phyloP scores from a whole-genome alignment of 441 rosid genomes.

The Brassica balearica region DNA sequence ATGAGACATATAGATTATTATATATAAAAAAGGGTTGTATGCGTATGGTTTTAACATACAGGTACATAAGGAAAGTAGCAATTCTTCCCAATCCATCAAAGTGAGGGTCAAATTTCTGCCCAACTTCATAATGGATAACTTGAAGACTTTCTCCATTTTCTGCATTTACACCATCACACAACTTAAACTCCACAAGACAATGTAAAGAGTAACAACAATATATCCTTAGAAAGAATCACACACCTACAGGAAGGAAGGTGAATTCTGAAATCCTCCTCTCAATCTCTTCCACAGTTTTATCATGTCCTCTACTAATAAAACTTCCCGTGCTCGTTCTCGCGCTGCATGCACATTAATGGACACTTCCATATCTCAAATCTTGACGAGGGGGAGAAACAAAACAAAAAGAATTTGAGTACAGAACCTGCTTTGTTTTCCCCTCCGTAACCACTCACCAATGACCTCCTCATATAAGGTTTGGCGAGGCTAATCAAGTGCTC shows the following conservation, averaged over 20 bases:
- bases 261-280: background rate
- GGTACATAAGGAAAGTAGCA: constrained; percentile 74
- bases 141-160: constrained; percentile 72
- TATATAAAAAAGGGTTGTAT: background rate
- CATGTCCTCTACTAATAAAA: background rate
- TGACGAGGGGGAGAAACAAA: background rate
- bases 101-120: constrained; percentile 70
- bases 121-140: constrained; percentile 66
- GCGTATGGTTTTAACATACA: constrained; percentile 47
- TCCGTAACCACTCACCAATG: background rate
- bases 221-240: constrained; percentile 6
- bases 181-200: background rate
- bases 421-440: background rate
- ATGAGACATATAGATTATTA: constrained; percentile 5
- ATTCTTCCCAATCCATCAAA: constrained; percentile 67
- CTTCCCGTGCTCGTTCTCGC: background rate
- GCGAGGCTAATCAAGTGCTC: constrained; percentile 11
- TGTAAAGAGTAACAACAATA: background rate
- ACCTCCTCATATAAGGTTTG: background rate
- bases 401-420: background rate
- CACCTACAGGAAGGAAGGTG: background rate
- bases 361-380: background rate
- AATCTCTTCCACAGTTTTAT: background rate
- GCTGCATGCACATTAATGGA: background rate
- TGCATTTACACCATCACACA: constrained; percentile 35